Percentiles rank a stretch among this genome's conserved stretches.
Evolutionary conservation across 371 early-diverging fungal species (phyloP).

Genomic region (Smittium culicis): DNA sequence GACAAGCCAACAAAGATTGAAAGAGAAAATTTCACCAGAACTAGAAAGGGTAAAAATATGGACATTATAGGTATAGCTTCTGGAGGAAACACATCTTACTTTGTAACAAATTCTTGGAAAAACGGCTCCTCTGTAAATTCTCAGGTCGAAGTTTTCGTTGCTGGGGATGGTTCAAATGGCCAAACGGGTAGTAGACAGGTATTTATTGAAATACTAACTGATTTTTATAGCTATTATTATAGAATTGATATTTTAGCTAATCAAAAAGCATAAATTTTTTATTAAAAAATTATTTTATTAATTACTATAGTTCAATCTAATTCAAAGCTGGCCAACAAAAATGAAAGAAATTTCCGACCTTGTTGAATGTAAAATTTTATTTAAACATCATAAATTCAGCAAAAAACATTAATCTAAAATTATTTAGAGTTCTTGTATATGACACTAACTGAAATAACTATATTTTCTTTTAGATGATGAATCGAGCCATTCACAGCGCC

Average conservation of each 20-base stretch:
- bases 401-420: too few relatives aligned
- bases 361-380: conserved; percentile 5
- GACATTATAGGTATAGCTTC: conserved; percentile 6
- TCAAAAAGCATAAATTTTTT: too few relatives aligned
- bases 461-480: neutral
- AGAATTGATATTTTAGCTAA: too few relatives aligned
- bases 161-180: conserved; percentile 9
- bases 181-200: neutral
- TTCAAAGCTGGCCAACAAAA: conserved; percentile 6
- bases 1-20: conserved; percentile 1
- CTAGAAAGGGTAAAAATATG: neutral
- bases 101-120: conserved; percentile 1
- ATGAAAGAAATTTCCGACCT: conserved; percentile 4
- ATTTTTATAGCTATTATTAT: too few relatives aligned
- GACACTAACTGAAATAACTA: too few relatives aligned
- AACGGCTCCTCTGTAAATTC: neutral
- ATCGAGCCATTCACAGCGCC: neutral
- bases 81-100: conserved; percentile 9
- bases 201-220: too few relatives aligned
- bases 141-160: conserved; percentile 4
- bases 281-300: neutral
- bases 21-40: conserved; percentile 1
- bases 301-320: neutral
- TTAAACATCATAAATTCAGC: too few relatives aligned
- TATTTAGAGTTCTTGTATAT: too few relatives aligned